Evolutionary conservation across 208 protist species (phyloP), one percentile per base, ranked within the genome.

Genomic region (Leishmania arabica): DNA sequence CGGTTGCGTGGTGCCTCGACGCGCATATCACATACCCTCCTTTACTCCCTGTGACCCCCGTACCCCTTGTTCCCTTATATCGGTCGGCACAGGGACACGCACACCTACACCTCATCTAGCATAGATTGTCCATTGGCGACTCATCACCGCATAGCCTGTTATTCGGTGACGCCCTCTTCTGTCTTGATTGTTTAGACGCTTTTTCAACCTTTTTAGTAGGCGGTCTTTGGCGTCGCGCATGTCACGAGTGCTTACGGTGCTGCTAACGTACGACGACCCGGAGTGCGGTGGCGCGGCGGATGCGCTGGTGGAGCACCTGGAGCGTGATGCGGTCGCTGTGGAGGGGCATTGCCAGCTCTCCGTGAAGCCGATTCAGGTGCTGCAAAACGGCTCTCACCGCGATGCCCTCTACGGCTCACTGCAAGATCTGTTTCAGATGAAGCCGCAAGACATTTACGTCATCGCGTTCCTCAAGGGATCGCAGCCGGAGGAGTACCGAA

Each of bases 221-320:
- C 13, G 2, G 11, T 27, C 24, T 51, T 11, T 15, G 45, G 4
- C 69, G 5, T 73, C 42, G 15, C 45, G 11, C 45, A 91, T 90
- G 84, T 82, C 80, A 40, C 89, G 91, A 1, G 68, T 90, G 27
- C 75, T 97, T 17, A 84, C 87, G 19, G 89, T 97, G 13, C 78
- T 97, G 21, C 75, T 97, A n/a, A 95, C 94, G 7, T 97, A 97
- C 77, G 94, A 97, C 78, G 94, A 97, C 75, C 92, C 93, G 1
- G 90, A 96, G 79, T 97, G 94, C 84, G 94, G 94, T 34, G 94
- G 94, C 21, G 94, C 93, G 3, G 92, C 93, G 13, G 94, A 97
- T 51, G 94, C 94, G 1, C 81, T 97, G 42, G 90, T 95, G 21
- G 91, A 93, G 9, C 92, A 96, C 82, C 77, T 97, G 21, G 89